Percentiles rank a stretch among this genome's conserved stretches.
phyloP scores from a whole-genome alignment of 1,284 basidiomycete species.

The Heterobasidion annosum region DNA sequence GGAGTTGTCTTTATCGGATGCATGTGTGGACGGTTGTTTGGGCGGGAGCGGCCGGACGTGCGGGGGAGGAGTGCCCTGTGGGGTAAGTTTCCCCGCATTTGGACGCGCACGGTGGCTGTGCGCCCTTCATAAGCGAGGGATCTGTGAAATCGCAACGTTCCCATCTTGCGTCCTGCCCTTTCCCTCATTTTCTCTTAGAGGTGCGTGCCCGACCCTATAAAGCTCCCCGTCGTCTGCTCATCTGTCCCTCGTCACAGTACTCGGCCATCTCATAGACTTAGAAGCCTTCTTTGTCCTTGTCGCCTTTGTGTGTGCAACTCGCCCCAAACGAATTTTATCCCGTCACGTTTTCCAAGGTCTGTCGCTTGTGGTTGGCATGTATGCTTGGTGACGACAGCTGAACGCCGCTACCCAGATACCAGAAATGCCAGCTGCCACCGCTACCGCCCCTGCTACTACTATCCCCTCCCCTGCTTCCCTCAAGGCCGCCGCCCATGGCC shows the following conservation, averaged over 20 bases:
- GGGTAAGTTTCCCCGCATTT: background rate
- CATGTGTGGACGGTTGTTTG: no score
- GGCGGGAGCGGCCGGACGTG: background rate
- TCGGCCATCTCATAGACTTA: conserved; percentile 23
- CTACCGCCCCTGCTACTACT: conserved; percentile 29
- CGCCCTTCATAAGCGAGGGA: background rate
- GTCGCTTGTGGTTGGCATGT: background rate
- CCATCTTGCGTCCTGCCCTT: conserved; percentile 23
- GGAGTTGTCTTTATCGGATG: background rate
- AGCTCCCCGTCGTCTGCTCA: conserved; percentile 3
- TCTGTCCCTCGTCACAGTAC: conserved; percentile 13
- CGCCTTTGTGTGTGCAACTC: conserved; percentile 21
- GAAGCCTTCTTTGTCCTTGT: conserved; percentile 28
- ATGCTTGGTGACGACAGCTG: background rate
- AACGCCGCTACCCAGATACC: conserved; percentile 27
- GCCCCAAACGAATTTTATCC: conserved; percentile 18
- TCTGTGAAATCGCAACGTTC: conserved; percentile 13
- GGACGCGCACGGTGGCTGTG: background rate
- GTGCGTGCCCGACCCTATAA: conserved; percentile 20
- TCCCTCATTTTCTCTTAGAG: conserved; percentile 34
- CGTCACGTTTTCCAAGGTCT: conserved; percentile 16
- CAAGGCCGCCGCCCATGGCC: conserved; percentile 50
- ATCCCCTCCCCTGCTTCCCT: conserved; percentile 48
- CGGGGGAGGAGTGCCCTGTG: background rate
- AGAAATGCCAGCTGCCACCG: conserved; percentile 68